Base-by-base conservation (phyloP, 169 alveolate genomes). In the Cyclospora cayetanensis region DNA sequence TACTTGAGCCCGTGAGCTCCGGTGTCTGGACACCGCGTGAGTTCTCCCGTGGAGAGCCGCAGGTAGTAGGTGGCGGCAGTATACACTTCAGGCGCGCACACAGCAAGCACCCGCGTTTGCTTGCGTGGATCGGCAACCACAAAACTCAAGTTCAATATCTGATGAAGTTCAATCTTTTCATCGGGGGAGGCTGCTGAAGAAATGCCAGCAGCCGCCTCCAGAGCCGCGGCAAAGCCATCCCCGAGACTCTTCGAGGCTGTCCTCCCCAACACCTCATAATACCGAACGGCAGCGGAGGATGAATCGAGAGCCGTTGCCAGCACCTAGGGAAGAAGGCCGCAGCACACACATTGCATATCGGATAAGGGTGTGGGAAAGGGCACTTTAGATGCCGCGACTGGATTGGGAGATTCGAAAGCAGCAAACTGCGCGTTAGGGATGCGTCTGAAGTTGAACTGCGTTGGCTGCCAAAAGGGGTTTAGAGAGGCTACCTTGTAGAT, bases 71-170 rank as follows among this genome's bases (percentile, higher is more conserved):
- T 25, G 1, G 52, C 37, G 37, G 85, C 85, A n/a, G 85, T 37
- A 22, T 74, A 74, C 22, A 20, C 85, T 74, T 74, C 39, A 39
- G 85, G 85, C 41, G 63, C 41, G 41, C 85, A 74, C 20, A 74
- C 85, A 74, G 65, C 85, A 1, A 74, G 41, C 3, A 74, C 85
- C 27, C 52, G 37, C 0, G 27, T 41, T 1, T 27, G 85, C 2
- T 63, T 53, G 34, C 53, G 53, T 3, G 85, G 85, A 5, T 74
- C 85, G 15, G 63, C 85, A 34, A 74, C 85, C 60, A 74, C 85
- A 34, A 74, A 39, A 39, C 83, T 70, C 83, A 70, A 7, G 46
- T 70, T 53, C 83, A 70, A 53, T 53, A 70, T 46, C 83, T 35
- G 12, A 35, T 70, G 55, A 46, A 70, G 9, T 27, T 70, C 83